Evolutionary conservation across 2,329 filamentous ascomycete genomes (phyloP).

Genomic region (Xylaria sp.): DNA sequence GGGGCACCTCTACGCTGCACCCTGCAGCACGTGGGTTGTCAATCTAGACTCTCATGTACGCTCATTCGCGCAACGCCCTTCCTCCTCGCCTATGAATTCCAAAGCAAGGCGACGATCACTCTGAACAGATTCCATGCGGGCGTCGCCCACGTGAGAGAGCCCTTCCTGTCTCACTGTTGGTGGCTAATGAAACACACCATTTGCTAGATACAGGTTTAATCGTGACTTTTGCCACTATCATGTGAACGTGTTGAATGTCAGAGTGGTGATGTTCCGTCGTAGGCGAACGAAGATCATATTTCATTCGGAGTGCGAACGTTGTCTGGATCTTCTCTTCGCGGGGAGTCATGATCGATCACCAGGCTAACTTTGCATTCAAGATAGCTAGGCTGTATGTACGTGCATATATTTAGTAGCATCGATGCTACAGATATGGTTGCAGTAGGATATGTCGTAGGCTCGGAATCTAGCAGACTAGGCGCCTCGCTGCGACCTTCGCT

Average conservation of each 20-base stretch:
- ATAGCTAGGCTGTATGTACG: constrained; percentile 8
- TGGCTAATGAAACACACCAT: background rate
- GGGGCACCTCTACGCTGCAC: background rate
- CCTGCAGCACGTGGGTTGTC: constrained; percentile 14
- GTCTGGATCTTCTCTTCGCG: background rate
- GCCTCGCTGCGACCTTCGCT: constrained; percentile 24
- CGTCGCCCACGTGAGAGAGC: no score
- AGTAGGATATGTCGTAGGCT: constrained; percentile 20
- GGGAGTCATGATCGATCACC: background rate
- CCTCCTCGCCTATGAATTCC: background rate
- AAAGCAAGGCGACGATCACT: background rate
- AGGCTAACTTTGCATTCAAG: background rate
- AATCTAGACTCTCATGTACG: constrained; percentile 17
- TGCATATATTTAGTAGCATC: constrained; percentile 28
- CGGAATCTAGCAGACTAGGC: constrained; percentile 2
- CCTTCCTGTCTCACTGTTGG: background rate
- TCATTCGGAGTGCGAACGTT: constrained; percentile 30
- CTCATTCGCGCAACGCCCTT: constrained; percentile 11
- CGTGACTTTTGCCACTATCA: background rate
- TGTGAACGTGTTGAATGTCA: background rate
- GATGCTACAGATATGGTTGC: constrained; percentile 16
- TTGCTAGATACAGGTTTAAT: background rate
- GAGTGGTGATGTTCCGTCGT: background rate
- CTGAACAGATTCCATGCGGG: background rate
- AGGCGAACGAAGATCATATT: constrained; percentile 15